phyloP scores from a whole-genome alignment of 495 filamentous ascomycete species.

The Podospora comata region DNA sequence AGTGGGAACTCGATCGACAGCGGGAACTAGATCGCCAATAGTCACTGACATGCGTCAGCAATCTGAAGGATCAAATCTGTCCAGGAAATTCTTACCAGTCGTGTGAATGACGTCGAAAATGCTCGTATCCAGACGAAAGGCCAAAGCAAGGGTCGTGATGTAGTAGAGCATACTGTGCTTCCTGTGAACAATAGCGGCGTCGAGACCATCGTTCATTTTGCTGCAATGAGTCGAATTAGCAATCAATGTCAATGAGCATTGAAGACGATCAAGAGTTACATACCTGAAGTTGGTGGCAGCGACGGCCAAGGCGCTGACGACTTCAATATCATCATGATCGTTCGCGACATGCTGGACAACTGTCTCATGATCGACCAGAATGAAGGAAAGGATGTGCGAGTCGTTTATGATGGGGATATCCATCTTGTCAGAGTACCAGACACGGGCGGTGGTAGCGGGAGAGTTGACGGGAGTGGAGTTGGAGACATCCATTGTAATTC shows the following conservation, averaged over 20 bases:
- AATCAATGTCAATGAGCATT: not conserved
- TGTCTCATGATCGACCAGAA: constrained; percentile 3
- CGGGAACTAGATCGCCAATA: not conserved
- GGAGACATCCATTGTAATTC: constrained; percentile 9
- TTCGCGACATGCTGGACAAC: constrained; percentile 16
- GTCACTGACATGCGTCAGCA: not conserved
- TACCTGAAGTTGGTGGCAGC: constrained; percentile 14
- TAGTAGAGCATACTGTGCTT: constrained; percentile 8
- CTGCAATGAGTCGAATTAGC: not conserved
- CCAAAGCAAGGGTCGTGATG: constrained; percentile 6
- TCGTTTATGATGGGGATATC: not conserved
- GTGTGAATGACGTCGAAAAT: constrained; percentile 18
- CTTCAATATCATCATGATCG: constrained; percentile 5
- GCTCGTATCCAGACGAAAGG: not conserved
- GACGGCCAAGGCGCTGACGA: not conserved
- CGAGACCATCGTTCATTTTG: not conserved
- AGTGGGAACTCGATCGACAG: not conserved
- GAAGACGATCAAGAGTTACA: not conserved
- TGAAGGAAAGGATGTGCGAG: not conserved
- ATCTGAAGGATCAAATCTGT: not conserved
- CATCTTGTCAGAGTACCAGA: constrained; percentile 18
- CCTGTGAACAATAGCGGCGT: not conserved
- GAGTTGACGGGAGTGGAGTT: constrained; percentile 10
- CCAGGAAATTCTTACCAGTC: not conserved
- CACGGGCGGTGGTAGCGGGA: not conserved